Evolutionary conservation across 2,329 filamentous ascomycete genomes (phyloP), one percentile per base, ranked within the genome.

Genomic region (Fusarium foetens): DNA sequence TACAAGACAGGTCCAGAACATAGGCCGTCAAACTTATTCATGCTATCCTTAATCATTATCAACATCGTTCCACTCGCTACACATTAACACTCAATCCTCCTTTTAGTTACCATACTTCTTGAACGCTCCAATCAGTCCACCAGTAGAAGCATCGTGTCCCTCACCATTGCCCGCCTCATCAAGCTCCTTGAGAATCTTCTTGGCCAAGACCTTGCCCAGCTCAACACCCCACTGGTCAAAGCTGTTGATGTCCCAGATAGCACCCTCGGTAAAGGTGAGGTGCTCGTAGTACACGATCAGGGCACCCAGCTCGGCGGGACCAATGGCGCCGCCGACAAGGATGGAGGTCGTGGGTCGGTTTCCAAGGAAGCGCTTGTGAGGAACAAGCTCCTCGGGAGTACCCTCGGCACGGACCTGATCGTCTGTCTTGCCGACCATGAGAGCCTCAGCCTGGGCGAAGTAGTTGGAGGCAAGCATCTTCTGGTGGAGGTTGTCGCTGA

Each of bases 151-250:
- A 82, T 99, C 96, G 84, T 99, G 96, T 65, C 88, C 89, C 66
- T 86, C 85, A 60, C 91, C 91, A 76, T 89, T 90, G 68, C 90
- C 93, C n/a, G 88, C 83, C 80, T 92, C 88, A 74, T 98, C 94
- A 66, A 99, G 88, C 87, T 99, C 96, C 79, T 84, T 83, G 77
- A 94, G 91, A 73, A 95, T 94, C 86, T 94, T 95, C 91, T 95
- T 98, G 70, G 96, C 96, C 75, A 99, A 86, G 43, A 92, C 91
- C 92, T 99, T 99, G 83, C 96, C 96, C 70, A 99, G 87, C 88
- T 99, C 96, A 48, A 99, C 96, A 85, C 96, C 96, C 96, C 96
- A 99, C 88, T 99, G 96, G 86, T 99, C 96, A 81, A 98, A 99
- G 80, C 92, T 94, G 90, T 99, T 99, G 88, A 99, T 97, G 86